Conservation (phyloP, 2,329 filamentous ascomycete genomes). For the Pseudocercospora eumusae region DNA sequence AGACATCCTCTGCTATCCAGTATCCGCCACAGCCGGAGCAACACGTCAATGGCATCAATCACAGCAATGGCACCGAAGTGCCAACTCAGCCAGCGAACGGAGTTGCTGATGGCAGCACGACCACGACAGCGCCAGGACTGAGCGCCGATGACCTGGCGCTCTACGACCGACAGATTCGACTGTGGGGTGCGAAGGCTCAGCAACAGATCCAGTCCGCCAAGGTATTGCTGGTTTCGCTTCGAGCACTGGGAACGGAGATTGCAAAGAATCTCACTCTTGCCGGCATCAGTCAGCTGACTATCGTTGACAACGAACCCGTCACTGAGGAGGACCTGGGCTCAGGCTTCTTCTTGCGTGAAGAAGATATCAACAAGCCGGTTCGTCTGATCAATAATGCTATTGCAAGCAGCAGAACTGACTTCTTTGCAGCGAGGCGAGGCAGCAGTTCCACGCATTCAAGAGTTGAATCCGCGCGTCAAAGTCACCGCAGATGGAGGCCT, state of each 20-base stretch:
- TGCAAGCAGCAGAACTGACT: neutral
- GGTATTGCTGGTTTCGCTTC: conserved; percentile 84
- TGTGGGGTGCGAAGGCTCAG: conserved; percentile 96
- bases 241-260: conserved; percentile 87
- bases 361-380: conserved; percentile 72
- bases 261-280: conserved; percentile 97
- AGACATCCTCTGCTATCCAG: conserved; percentile 6
- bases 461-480: conserved; percentile 84
- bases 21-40: conserved; percentile 2
- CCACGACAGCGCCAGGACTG: conserved; percentile 34
- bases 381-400: conserved; percentile 20
- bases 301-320: conserved; percentile 76
- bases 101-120: conserved; percentile 21
- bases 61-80: conserved; percentile 14
- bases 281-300: conserved; percentile 84
- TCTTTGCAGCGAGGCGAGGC: conserved; percentile 70
- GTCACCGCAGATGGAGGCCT: conserved; percentile 52
- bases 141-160: conserved; percentile 85
- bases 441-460: conserved; percentile 73
- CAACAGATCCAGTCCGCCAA: conserved; percentile 83
- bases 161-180: conserved; percentile 93
- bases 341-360: conserved; percentile 72
- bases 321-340: conserved; percentile 73
- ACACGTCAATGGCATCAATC: conserved; percentile 19
- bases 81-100: conserved; percentile 24